phyloP scores from a whole-genome alignment of 2,329 filamentous ascomycete genomes.

The Diaporthe helianthi region DNA sequence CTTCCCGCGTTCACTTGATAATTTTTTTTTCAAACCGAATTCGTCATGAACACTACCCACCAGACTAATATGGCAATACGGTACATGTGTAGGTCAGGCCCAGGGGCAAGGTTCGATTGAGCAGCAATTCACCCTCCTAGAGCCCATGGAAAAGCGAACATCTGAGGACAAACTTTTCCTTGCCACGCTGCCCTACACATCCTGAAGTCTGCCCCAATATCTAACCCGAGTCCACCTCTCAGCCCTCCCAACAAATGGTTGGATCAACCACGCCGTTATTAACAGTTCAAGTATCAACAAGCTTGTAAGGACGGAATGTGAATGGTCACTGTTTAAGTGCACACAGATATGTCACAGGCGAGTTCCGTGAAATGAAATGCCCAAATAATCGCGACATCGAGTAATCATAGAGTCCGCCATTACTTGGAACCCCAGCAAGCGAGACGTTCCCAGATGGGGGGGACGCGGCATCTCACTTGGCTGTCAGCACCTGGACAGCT shows the following conservation, averaged over 20 bases:
- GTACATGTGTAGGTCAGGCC: not conserved
- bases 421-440: not conserved
- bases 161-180: too few species aligned
- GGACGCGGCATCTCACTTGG: not conserved
- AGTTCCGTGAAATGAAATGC: not conserved
- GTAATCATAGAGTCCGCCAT: not conserved
- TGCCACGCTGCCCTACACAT: too few species aligned
- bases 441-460: not conserved
- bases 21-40: too few species aligned
- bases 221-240: not conserved
- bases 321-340: not conserved
- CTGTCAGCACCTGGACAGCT: constrained; percentile 3
- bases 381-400: not conserved
- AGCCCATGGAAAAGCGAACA: too few species aligned
- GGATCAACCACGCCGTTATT: not conserved
- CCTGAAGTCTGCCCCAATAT: not conserved
- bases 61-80: too few species aligned
- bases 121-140: too few species aligned
- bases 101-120: not conserved
- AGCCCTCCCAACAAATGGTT: not conserved
- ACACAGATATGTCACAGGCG: not conserved
- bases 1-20: not conserved
- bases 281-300: not conserved
- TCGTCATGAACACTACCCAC: too few species aligned
- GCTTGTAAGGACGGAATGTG: not conserved